These are phyloP conservation scores for Ambrosia trifida DNA, from an alignment of 129 eudicot genomes.

Conservation along the genomic window DNA sequence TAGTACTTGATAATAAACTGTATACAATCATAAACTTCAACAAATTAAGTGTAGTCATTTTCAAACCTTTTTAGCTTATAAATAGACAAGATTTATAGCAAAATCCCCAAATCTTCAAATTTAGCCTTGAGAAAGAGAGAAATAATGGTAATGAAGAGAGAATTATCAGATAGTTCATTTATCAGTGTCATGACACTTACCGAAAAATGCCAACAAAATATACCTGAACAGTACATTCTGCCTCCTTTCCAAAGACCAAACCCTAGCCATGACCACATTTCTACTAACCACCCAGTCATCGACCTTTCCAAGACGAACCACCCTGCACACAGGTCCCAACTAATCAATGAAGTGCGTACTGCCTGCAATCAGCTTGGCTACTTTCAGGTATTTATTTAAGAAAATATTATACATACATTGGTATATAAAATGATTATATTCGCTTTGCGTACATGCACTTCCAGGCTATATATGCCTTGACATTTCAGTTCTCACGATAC, in stretches of 20 bases:
- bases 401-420: slow-evolving; percentile 12
- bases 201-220: slow-evolving; percentile 34
- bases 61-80: slow-evolving; percentile 32
- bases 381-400: slow-evolving; percentile 53
- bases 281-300: slow-evolving; percentile 43
- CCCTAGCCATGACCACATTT: slow-evolving; percentile 11
- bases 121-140: slow-evolving; percentile 14
- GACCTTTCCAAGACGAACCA: slow-evolving; percentile 48
- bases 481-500: slow-evolving; percentile 11
- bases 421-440: slow-evolving; percentile 6
- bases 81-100: slow-evolving; percentile 21
- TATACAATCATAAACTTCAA: slow-evolving; percentile 20
- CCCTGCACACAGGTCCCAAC: slow-evolving; percentile 40
- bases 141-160: slow-evolving; percentile 39
- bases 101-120: slow-evolving; percentile 7
- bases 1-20: slow-evolving; percentile 25
- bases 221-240: slow-evolving; percentile 50
- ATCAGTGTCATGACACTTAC: slow-evolving; percentile 53
- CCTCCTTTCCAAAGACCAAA: slow-evolving; percentile 54
- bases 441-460: slow-evolving; percentile 19
- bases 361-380: slow-evolving; percentile 68
- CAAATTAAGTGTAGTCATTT: slow-evolving; percentile 1
- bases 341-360: slow-evolving; percentile 36
- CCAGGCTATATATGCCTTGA: slow-evolving; percentile 16
- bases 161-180: slow-evolving; percentile 36